A percentile compares a stretch with the other conserved stretches of the same genome.
Evolutionary conservation across 345 rosid genomes (phyloP).

Genomic region (Brassica rapa): DNA sequence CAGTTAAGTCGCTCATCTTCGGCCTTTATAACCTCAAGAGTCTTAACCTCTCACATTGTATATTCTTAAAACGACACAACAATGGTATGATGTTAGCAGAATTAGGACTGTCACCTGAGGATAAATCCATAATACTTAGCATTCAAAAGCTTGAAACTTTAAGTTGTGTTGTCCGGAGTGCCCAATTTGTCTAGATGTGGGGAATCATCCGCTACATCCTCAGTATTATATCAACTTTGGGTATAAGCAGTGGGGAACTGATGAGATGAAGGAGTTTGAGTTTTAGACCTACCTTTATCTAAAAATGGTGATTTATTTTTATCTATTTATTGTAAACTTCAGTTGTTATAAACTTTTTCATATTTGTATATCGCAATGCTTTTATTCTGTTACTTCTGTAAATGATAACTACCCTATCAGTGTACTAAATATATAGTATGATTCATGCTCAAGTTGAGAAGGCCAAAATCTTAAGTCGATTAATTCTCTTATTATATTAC

Average conservation of each 20-base stretch:
- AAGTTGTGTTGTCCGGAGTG: background rate
- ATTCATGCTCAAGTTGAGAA: background rate
- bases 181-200: background rate
- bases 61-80: background rate
- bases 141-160: background rate
- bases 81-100: background rate
- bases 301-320: background rate
- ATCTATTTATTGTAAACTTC: background rate
- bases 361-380: background rate
- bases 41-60: background rate
- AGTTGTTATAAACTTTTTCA: background rate
- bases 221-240: background rate
- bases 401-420: background rate
- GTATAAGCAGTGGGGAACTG: background rate
- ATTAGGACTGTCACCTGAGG: background rate
- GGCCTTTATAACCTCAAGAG: background rate
- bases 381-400: no score
- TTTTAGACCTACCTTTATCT: background rate
- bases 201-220: background rate
- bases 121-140: background rate
- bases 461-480: background rate
- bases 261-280: background rate
- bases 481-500: slow-evolving; percentile 19
- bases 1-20: background rate
- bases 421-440: background rate